Percentiles rank a stretch among this genome's conserved stretches.
Conservation (phyloP, 148 eudicot genomes). For the Camellia lanceoleosa region DNA sequence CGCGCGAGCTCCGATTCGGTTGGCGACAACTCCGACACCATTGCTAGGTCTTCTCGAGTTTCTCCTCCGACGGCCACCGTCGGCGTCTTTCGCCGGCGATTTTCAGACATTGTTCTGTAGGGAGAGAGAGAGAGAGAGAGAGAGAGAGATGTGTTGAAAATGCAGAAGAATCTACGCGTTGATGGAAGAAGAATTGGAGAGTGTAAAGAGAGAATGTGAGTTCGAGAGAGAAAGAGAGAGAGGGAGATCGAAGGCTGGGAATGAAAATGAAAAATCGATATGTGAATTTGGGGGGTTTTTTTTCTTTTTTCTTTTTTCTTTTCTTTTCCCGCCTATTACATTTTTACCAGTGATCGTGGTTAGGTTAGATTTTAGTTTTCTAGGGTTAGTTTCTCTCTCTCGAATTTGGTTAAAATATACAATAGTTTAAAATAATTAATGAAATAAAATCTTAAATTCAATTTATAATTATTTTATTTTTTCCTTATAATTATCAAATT, state of each 20-base stretch:
- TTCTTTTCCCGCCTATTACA: slow-evolving; percentile 16
- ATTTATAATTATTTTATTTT: no score
- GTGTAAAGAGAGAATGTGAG: neutral
- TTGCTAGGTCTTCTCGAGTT: neutral
- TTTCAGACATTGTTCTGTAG: slow-evolving; percentile 21
- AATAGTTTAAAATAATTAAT: no score
- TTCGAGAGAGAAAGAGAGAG: slow-evolving; percentile 11
- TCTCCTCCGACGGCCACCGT: slow-evolving; percentile 16
- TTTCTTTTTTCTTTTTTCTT: neutral
- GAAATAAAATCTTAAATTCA: no score
- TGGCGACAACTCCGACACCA: slow-evolving; percentile 1
- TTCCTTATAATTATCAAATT: no score
- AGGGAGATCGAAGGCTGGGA: neutral
- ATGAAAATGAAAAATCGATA: neutral
- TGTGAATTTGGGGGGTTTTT: slow-evolving; percentile 9
- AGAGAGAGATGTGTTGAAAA: neutral
- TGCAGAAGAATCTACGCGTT: neutral
- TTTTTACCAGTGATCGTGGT: neutral
- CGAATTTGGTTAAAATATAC: no score
- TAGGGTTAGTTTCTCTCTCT: slow-evolving; percentile 5
- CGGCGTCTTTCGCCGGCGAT: slow-evolving; percentile 12
- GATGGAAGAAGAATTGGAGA: neutral
- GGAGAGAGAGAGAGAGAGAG: no score
- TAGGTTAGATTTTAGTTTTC: neutral
- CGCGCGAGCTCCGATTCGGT: slow-evolving; percentile 26